Base-by-base conservation (phyloP, 2,329 filamentous ascomycete species). In the Pestalotiopsis sp. region DNA sequence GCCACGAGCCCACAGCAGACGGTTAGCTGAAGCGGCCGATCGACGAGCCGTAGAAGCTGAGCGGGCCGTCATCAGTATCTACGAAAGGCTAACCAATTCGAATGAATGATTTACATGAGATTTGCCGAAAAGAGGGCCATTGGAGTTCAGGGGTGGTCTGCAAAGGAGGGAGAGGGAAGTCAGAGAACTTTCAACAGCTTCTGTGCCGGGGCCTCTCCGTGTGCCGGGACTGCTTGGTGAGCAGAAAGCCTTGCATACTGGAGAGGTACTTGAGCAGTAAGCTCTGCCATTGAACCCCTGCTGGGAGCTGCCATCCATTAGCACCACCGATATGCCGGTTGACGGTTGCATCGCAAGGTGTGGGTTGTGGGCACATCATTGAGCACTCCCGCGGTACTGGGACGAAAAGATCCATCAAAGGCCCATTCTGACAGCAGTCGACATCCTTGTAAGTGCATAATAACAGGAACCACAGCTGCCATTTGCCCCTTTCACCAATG, bases 61-160 rank as follows among this genome's bases (percentile, higher is more conserved):
- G 40, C 61, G 61, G 61, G 61, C 40, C 61, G 61, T 52, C 61
- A 38, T 31, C 61, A 49, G 38, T 40, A n/a, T 13, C 4, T 40
- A 64, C 61, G 61, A 64, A 49, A 31, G 13, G 25, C 61, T 64
- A 64, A 40, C 61, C 40, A 20, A 14, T 25, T 64, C 12, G 38
- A 20, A 45, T 25, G 20, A 9, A 27, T 64, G 61, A 64, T 64
- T 64, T 64, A 49, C 61, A 64, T 64, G 61, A 64, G 38, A 25
- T 38, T 64, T 64, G 23, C 61, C 61, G 36, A 31, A 64, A 64
- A 23, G 27, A 62, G 59, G 59, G 31, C 27, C 27, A 36, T 9
- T 62, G 13, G 11, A 20, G 59, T 20, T 13, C 59, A 40, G 27
- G 36, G 27, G 59, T n/a, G 14, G 27, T 27, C 23, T 59, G n/a